These are phyloP conservation scores for Durotheca rogersii DNA, from an alignment of 495 filamentous ascomycete species.

Conservation along the genomic window DNA sequence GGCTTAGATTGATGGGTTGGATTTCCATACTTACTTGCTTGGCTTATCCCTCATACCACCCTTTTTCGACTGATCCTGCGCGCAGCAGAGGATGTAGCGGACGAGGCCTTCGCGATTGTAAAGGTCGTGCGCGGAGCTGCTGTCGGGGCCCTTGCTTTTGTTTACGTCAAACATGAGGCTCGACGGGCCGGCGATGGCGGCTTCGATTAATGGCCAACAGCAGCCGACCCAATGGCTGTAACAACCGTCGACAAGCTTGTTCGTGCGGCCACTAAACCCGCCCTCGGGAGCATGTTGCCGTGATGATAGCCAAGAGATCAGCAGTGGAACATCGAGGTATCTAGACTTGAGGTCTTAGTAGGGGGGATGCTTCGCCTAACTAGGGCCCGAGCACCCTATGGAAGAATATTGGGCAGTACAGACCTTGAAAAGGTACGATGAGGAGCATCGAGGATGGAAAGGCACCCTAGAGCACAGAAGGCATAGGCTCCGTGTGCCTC, in stretches of 20 bases:
- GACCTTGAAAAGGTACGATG: constrained; percentile 67
- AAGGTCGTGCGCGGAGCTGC: constrained; percentile 45
- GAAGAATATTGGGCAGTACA: constrained; percentile 23
- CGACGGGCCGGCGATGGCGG: constrained; percentile 59
- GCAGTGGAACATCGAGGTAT: constrained; percentile 72
- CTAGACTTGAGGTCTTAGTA: constrained; percentile 42
- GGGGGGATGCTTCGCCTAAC: constrained; percentile 5
- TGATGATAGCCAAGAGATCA: constrained; percentile 84
- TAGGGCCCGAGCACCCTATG: constrained; percentile 10
- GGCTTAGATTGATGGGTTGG: constrained; percentile 14
- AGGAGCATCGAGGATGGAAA: constrained; percentile 79
- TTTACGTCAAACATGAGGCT: constrained; percentile 32
- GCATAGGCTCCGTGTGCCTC: constrained; percentile 97
- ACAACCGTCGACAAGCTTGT: constrained; percentile 96
- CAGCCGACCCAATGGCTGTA: constrained; percentile 97
- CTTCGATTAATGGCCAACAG: constrained; percentile 88
- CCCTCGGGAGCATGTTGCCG: constrained; percentile 91
- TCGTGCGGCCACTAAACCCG: constrained; percentile 89
- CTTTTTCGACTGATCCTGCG: constrained; percentile 64
- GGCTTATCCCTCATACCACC: constrained; percentile 95
- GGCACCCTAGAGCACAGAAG: constrained; percentile 86
- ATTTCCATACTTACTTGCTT: constrained; percentile 63
- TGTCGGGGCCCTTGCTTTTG: constrained; percentile 34
- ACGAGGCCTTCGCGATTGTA: constrained; percentile 84
- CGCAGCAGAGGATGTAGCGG: constrained; percentile 85